A percentile compares a stretch with the other conserved stretches of the same genome.
phyloP scores from a whole-genome alignment of 2,329 filamentous ascomycete species.

The Shiraia sp. region DNA sequence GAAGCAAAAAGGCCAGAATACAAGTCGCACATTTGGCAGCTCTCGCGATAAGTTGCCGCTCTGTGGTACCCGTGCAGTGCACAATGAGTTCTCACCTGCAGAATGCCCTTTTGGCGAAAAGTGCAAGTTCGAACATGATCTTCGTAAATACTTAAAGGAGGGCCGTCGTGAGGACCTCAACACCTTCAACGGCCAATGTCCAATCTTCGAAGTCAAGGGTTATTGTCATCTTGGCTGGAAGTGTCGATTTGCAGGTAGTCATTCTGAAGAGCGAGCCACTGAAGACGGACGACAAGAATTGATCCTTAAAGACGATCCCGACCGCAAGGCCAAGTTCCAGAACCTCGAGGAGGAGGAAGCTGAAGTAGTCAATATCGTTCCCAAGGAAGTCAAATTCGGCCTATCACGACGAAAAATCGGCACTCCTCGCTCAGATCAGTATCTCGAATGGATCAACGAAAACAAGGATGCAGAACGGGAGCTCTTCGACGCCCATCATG shows the following conservation, averaged over 20 bases:
- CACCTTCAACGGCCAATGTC: constrained; percentile 78
- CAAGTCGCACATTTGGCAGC: constrained; percentile 76
- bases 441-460: constrained; percentile 76
- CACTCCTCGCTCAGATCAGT: constrained; percentile 74
- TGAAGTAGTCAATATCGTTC: constrained; percentile 76
- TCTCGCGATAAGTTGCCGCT: constrained; percentile 77
- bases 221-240: constrained; percentile 88
- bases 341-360: constrained; percentile 52
- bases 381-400: constrained; percentile 70
- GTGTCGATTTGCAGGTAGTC: constrained; percentile 85
- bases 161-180: constrained; percentile 79
- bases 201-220: constrained; percentile 76
- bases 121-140: constrained; percentile 81
- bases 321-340: constrained; percentile 51
- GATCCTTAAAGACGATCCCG: constrained; percentile 65
- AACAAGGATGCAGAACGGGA: constrained; percentile 52
- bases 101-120: constrained; percentile 77
- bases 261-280: constrained; percentile 77
- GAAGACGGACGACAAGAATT: constrained; percentile 84
- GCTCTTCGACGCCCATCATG: constrained; percentile 40
- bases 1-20: constrained; percentile 78
- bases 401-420: constrained; percentile 73
- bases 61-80: constrained; percentile 73
- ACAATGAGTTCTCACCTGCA: constrained; percentile 77
- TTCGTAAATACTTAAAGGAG: constrained; percentile 81